Conservation (phyloP, 192 early-diverging fungal species). For the Coemansia sp. region DNA sequence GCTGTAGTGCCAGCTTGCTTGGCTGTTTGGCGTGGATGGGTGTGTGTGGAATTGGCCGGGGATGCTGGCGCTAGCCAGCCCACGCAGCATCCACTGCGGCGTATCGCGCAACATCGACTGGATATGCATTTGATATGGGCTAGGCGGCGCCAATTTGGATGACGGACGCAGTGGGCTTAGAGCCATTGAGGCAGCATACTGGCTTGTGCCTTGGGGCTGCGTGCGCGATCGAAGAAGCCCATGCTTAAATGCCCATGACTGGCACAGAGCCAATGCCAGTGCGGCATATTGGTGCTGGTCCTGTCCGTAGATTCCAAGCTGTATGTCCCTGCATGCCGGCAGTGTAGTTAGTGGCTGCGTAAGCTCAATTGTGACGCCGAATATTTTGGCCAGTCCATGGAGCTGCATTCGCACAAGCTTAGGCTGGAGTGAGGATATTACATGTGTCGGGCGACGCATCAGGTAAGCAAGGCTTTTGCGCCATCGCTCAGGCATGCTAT, state of each 20-base stretch:
- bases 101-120: slow-evolving; percentile 24
- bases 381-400: slow-evolving; percentile 22
- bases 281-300: slow-evolving; percentile 38
- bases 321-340: slow-evolving; percentile 23
- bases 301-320: slow-evolving; percentile 33
- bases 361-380: slow-evolving; percentile 37
- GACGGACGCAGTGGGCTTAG: slow-evolving; percentile 22
- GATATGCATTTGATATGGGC: slow-evolving; percentile 18
- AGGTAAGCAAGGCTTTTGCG: slow-evolving; percentile 30
- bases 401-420: slow-evolving; percentile 39
- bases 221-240: slow-evolving; percentile 29
- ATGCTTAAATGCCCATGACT: slow-evolving; percentile 36
- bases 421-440: slow-evolving; percentile 41
- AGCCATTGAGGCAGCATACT: slow-evolving; percentile 17
- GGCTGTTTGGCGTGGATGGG: slow-evolving; percentile 3
- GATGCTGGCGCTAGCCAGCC: slow-evolving; percentile 27
- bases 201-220: slow-evolving; percentile 26
- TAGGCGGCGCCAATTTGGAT: slow-evolving; percentile 19
- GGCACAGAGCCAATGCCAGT: slow-evolving; percentile 38
- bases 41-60: slow-evolving; percentile 28
- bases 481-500: slow-evolving; percentile 34
- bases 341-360: slow-evolving; percentile 21
- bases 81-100: slow-evolving; percentile 48
- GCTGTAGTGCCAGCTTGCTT: slow-evolving; percentile 44
- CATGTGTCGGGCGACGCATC: slow-evolving; percentile 28